phyloP scores from a whole-genome alignment of 2,329 filamentous ascomycete species.

The Triangularia setosa region DNA sequence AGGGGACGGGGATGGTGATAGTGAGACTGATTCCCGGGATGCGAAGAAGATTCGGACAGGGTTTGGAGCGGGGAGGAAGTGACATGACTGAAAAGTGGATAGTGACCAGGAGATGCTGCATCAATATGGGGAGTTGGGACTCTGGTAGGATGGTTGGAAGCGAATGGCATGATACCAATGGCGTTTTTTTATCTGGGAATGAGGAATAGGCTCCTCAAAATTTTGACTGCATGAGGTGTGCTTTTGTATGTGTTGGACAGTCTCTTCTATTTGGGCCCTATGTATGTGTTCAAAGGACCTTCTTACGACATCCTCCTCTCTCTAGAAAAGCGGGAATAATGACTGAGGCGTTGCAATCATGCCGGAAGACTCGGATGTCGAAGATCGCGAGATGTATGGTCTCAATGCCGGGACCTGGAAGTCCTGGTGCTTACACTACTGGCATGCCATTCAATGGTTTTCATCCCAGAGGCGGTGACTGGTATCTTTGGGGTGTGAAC shows the following conservation, averaged over 20 bases:
- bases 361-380: not conserved
- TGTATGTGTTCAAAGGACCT: too few relatives aligned
- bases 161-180: slow-evolving; percentile 3
- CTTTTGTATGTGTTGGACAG: not conserved
- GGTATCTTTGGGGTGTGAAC: not conserved
- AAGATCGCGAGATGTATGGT: not conserved
- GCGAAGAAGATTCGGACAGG: slow-evolving; percentile 55
- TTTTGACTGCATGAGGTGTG: too few relatives aligned
- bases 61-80: slow-evolving; percentile 48
- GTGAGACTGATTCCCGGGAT: slow-evolving; percentile 53
- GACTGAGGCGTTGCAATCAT: not conserved
- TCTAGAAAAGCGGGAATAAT: not conserved
- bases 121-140: not conserved
- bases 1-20: slow-evolving; percentile 41
- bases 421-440: not conserved
- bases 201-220: not conserved
- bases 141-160: not conserved
- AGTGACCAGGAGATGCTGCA: not conserved
- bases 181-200: not conserved
- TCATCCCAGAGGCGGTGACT: not conserved
- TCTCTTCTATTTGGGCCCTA: not conserved
- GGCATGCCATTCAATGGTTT: not conserved
- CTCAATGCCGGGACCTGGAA: not conserved
- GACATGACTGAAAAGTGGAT: slow-evolving; percentile 34
- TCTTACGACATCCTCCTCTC: too few relatives aligned